phyloP scores from a whole-genome alignment of 2,329 filamentous ascomycete genomes.

The Sporothrix euskadiensis region DNA sequence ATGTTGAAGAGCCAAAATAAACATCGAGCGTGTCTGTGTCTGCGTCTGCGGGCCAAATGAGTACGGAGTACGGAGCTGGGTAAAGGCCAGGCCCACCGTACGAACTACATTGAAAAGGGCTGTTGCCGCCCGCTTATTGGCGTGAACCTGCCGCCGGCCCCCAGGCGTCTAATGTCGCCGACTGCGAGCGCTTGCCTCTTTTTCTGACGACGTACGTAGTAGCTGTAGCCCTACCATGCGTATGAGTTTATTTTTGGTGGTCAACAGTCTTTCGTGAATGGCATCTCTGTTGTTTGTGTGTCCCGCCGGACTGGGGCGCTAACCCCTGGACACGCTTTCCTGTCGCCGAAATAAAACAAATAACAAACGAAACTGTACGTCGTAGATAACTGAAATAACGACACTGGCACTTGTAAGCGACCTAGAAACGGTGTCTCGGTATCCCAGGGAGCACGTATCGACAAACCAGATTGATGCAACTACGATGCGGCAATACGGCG shows the following conservation, averaged over 20 bases:
- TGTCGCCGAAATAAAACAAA: background rate
- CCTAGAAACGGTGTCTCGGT: background rate
- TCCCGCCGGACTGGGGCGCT: background rate
- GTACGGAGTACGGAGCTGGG: background rate
- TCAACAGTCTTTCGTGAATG: background rate
- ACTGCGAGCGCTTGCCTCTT: background rate
- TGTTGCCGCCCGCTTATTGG: conserved; percentile 4
- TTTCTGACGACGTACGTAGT: background rate
- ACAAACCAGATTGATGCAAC: no score
- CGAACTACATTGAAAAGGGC: background rate
- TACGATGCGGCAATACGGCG: background rate
- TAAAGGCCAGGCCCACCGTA: background rate
- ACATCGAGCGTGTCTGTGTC: background rate
- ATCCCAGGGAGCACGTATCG: background rate
- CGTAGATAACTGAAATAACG: background rate
- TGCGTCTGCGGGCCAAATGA: conserved; percentile 5
- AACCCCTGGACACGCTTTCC: background rate
- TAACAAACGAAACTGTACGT: no score
- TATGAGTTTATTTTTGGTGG: background rate
- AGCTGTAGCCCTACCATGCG: background rate
- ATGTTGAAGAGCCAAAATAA: background rate
- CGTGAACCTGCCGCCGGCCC: background rate
- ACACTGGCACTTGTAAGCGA: background rate
- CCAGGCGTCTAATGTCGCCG: background rate
- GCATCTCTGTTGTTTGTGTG: background rate